A percentile compares a stretch with the other conserved stretches of the same genome.
phyloP scores from a whole-genome alignment of 352 stramenopile genomes.

The Phytophthora quininea region DNA sequence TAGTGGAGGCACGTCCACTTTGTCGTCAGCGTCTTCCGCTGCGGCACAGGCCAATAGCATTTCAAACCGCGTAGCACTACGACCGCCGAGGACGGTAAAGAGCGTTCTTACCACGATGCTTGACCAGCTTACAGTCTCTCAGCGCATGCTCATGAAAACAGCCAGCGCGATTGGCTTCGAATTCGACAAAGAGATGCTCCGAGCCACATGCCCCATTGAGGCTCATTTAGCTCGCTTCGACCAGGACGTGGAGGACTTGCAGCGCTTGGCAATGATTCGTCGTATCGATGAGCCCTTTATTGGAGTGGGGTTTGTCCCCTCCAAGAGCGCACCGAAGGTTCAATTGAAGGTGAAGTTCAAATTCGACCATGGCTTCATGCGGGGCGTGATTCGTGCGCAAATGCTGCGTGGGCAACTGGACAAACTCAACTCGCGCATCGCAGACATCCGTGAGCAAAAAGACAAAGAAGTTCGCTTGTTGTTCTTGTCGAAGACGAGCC shows the following conservation, averaged over 20 bases:
- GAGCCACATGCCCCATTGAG: constrained; percentile 71
- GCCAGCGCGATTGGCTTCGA: constrained; percentile 76
- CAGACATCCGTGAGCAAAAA: constrained; percentile 76
- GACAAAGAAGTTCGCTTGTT: constrained; percentile 76
- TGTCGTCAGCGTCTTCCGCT: constrained; percentile 18
- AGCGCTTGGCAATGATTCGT: constrained; percentile 79
- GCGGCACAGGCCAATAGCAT: constrained; percentile 40
- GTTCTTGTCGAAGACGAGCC: constrained; percentile 79
- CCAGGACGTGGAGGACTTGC: constrained; percentile 74
- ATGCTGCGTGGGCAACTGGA: constrained; percentile 85
- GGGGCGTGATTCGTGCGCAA: constrained; percentile 80
- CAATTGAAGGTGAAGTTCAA: constrained; percentile 83
- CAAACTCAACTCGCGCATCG: constrained; percentile 75
- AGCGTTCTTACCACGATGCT: constrained; percentile 84
- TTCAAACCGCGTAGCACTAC: constrained; percentile 73
- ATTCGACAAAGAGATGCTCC: constrained; percentile 81
- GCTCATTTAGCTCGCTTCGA: constrained; percentile 70
- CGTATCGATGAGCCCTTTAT: constrained; percentile 75
- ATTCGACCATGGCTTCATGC: constrained; percentile 88
- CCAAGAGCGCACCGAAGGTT: constrained; percentile 24
- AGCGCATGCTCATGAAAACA: constrained; percentile 89
- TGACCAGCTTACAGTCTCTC: constrained; percentile 82
- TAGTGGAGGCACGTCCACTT: constrained; percentile 19
- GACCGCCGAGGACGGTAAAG: constrained; percentile 79
- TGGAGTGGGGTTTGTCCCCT: constrained; percentile 43